These are phyloP conservation scores for Tillandsia leiboldiana DNA, from an alignment of 176 grass and related monocot species.

Conservation along the genomic window DNA sequence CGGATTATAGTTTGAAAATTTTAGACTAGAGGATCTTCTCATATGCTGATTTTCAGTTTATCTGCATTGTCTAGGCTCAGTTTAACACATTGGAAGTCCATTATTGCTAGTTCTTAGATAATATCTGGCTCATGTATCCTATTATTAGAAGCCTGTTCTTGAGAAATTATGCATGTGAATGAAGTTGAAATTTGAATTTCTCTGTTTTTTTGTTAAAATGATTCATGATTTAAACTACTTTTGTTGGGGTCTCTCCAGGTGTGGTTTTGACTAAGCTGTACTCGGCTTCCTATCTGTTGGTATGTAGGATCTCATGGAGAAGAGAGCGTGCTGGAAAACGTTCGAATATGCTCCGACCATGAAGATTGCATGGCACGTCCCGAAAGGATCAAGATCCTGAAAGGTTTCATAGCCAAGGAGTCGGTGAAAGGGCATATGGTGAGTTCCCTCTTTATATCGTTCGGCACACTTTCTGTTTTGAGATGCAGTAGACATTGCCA, in stretches of 20 bases:
- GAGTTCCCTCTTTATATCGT: slow-evolving; percentile 70
- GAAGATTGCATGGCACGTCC: slow-evolving; percentile 59
- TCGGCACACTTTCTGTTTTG: slow-evolving; percentile 52
- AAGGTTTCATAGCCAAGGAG: slow-evolving; percentile 96
- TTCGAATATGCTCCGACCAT: slow-evolving; percentile 60
- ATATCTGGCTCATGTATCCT: too few species aligned
- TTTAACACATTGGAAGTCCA: too few species aligned
- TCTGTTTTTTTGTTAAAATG: neutral
- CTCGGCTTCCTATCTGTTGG: neutral
- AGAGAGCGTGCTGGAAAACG: slow-evolving; percentile 37
- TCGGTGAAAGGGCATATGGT: slow-evolving; percentile 93
- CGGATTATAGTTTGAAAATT: too few species aligned
- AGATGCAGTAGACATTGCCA: slow-evolving; percentile 48
- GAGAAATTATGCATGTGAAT: neutral
- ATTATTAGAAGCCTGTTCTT: neutral
- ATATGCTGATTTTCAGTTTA: too few species aligned
- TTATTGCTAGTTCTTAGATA: too few species aligned
- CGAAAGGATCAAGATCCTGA: slow-evolving; percentile 89
- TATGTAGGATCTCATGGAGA: slow-evolving; percentile 64
- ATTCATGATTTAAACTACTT: neutral
- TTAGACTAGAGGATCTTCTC: too few species aligned
- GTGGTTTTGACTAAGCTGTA: neutral
- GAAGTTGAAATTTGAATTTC: neutral
- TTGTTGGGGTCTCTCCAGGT: neutral
- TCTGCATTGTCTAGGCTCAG: too few species aligned